A percentile compares a stretch with the other conserved stretches of the same genome.
Evolutionary conservation across 768 basidiomycete genomes (phyloP).

Genomic region (Lactarius vividus): DNA sequence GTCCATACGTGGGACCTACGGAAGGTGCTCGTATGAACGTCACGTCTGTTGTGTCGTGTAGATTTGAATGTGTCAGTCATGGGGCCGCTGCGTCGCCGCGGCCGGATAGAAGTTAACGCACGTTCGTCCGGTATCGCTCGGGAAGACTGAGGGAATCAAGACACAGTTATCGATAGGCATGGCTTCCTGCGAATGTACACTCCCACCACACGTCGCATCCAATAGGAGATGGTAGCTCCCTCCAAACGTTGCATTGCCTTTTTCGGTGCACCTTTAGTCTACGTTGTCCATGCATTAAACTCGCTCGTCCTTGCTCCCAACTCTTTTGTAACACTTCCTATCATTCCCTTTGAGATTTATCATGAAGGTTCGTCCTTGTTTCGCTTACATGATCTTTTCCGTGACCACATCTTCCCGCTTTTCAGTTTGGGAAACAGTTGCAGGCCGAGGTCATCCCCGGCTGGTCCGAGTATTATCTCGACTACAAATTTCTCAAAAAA

Average conservation of each 20-base stretch:
- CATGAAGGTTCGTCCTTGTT: conserved; percentile 34
- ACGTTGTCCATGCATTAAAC: conserved; percentile 5
- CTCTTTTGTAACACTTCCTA: conserved; percentile 2
- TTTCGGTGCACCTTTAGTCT: conserved; percentile 1
- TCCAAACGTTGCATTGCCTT: conserved; percentile 8
- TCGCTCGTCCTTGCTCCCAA: conserved; percentile 3
- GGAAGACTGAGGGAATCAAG: neutral
- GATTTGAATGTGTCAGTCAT: conserved; percentile 14
- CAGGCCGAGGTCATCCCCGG: conserved; percentile 95
- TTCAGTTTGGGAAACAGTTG: conserved; percentile 96
- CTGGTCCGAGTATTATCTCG: conserved; percentile 93
- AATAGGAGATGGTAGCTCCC: conserved; percentile 11
- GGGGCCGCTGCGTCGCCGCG: conserved; percentile 17
- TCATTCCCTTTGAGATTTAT: conserved; percentile 17
- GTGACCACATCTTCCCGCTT: conserved; percentile 8
- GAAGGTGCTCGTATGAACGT: conserved; percentile 68
- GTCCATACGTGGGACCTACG: conserved; percentile 78
- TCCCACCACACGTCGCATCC: conserved; percentile 4
- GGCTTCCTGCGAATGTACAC: conserved; percentile 12
- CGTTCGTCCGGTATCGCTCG: conserved; percentile 41
- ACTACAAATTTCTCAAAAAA: conserved; percentile 98
- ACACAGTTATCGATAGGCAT: conserved; percentile 23
- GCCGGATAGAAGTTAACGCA: conserved; percentile 36
- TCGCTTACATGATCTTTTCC: conserved; percentile 8
- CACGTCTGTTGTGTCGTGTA: conserved; percentile 8